Base-by-base conservation (phyloP, 192 early-diverging fungal genomes). In the Pilaira anomala region DNA sequence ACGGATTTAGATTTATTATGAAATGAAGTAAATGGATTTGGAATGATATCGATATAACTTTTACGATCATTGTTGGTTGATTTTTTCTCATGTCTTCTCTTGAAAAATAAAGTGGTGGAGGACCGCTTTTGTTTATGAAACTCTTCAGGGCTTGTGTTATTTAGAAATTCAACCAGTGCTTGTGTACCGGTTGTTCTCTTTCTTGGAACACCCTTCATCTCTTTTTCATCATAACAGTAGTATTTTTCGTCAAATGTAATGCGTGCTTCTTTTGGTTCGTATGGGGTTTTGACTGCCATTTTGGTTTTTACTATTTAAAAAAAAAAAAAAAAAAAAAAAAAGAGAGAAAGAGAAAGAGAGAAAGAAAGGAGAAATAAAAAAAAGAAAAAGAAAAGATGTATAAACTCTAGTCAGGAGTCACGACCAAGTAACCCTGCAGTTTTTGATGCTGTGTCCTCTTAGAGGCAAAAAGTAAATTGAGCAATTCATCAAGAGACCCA, bases 81-180 rank as follows among this genome's bases (percentile, higher is more conserved):
- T 29, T 55, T 55, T 4, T 54, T 53, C 25, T 72, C 66, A 19
- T 61, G 45, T 53, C 45, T 26, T n/a, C 65, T 45, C 30, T 64
- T 59, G n/a, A 61, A 66, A 44, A 72, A 72, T 8, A 66, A 49
- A 18, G 45, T 63, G 12, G 5, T 5, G 7, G 70, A 58, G 0
- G 50, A 21, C 22, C 66, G 45, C 40, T 53, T 66, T 33, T 14
- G 41, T 26, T 72, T 61, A 39, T 67, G 71, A 52, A 75, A 75
- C 26, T 75, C 68, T 63, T 75, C 73, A 7, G 73, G 73, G 44
- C 67, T 68, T 6, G 73, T 75, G 19, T 55, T 70, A 22, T 66
- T 67, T 5, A 75, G 49, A 42, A 75, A 75, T n/a, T 75, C 73
- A 7, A 65, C 73, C 16, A 75, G 41, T 11, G 67, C 73, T 52